Base-by-base conservation (phyloP, 257 asterid species). In the Solanum appendiculatum region DNA sequence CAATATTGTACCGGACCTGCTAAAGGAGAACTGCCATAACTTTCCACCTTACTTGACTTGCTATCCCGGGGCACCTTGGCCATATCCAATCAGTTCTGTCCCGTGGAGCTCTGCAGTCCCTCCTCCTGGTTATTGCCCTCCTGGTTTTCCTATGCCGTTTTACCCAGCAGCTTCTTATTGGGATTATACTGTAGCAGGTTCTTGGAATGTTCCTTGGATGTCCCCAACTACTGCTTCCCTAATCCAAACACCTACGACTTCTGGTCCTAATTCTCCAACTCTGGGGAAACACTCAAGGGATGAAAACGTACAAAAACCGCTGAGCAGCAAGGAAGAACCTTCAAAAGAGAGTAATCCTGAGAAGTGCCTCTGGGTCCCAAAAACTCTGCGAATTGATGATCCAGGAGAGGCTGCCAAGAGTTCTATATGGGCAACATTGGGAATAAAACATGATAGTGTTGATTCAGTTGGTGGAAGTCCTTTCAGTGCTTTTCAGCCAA, bases 381-480 rank as follows among this genome's bases (percentile, higher is more conserved):
- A 95, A 89, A 94, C 98, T 0, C 84, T 93, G 88, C 92, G 98
- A 81, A 92, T 96, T 34, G 94, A 92, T 70, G 98, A 94, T 66
- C 97, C 96, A 1, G 94, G 85, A 84, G 96, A 94, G 81, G 96
- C 97, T 86, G 96, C 98, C 37, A 94, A 88, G 92, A 96, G 97
- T 86, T 96, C 98, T 37, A 94, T 94, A 87, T 94, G 96, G 98
- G 93, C 93, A 13, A 91, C 96, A 1, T 85, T 96, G 54, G 98
- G 98, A 48, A 94, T 93, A 85, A 93, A 91, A 88, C 86, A 92
- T 18, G 95, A 94, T 25, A 78, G 73, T 64, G 87, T 31, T 6
- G 92, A 92, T 87, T 90, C 93, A 37, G 86, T 89, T 14, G 86
- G 93, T 27, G 91, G 91, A 60, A 91, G 98, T 54, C 94, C 93